phyloP scores from a whole-genome alignment of 768 basidiomycete species.

The Lentinula boryana region DNA sequence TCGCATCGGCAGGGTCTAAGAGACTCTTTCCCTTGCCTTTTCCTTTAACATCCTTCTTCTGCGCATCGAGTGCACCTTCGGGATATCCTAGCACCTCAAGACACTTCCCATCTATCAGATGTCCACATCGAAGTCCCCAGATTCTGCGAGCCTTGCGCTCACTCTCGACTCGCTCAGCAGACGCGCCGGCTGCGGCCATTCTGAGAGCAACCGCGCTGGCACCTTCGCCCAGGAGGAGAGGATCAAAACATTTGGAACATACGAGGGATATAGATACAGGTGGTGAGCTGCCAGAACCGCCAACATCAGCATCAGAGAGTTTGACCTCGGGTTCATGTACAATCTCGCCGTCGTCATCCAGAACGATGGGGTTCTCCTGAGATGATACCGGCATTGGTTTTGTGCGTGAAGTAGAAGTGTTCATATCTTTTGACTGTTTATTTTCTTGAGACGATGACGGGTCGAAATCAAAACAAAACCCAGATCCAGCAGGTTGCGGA shows the following conservation, averaged over 20 bases:
- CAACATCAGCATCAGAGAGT: slow-evolving; percentile 8
- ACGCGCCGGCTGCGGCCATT: slow-evolving; percentile 33
- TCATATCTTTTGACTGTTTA: slow-evolving; percentile 4
- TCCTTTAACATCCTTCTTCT: slow-evolving; percentile 17
- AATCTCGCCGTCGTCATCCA: slow-evolving; percentile 34
- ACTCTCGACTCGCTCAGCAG: slow-evolving; percentile 27
- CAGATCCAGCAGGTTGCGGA: slow-evolving; percentile 45
- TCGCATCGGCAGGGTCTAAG: slow-evolving; percentile 9
- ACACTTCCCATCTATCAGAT: slow-evolving; percentile 76
- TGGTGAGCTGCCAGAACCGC: slow-evolving; percentile 6
- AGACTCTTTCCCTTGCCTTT: slow-evolving; percentile 33
- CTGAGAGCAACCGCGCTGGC: background rate
- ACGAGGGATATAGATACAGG: slow-evolving; percentile 34
- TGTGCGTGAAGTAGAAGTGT: background rate
- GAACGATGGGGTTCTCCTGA: slow-evolving; percentile 33
- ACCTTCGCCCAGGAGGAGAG: slow-evolving; percentile 43
- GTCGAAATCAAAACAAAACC: slow-evolving; percentile 66
- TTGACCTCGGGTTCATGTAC: slow-evolving; percentile 18
- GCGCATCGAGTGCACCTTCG: slow-evolving; percentile 7
- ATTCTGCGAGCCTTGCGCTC: slow-evolving; percentile 43
- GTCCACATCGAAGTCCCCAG: slow-evolving; percentile 74
- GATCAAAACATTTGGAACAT: slow-evolving; percentile 63
- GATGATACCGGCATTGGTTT: slow-evolving; percentile 21
- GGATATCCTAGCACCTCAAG: slow-evolving; percentile 53
- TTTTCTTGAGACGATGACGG: slow-evolving; percentile 23